Percentiles rank a stretch among this genome's conserved stretches.
phyloP scores from a whole-genome alignment of 2,329 filamentous ascomycete species.

The Helotiales sp. region DNA sequence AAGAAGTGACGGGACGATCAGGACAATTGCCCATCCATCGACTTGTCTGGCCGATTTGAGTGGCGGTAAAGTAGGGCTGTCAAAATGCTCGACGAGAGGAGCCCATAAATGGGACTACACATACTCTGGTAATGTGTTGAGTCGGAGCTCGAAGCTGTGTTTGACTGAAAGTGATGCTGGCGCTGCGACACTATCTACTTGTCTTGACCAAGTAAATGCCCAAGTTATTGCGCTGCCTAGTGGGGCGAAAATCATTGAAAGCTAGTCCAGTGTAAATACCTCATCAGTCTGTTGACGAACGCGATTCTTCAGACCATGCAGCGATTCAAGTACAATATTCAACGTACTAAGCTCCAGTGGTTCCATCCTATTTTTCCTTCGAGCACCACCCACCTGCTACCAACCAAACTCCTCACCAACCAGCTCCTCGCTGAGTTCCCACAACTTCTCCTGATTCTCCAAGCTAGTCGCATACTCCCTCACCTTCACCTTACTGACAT shows the following conservation, averaged over 20 bases:
- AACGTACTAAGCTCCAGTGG: too few relatives aligned
- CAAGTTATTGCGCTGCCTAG: conserved; percentile 54
- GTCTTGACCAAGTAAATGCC: conserved; percentile 47
- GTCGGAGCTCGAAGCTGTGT: conserved; percentile 43
- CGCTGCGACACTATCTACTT: conserved; percentile 40
- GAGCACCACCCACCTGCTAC: neutral
- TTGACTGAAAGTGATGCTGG: conserved; percentile 46
- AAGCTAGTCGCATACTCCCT: conserved; percentile 1
- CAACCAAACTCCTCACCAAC: conserved; percentile 30
- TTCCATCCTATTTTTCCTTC: too few relatives aligned
- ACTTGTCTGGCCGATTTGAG: conserved; percentile 49
- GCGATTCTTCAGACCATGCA: too few relatives aligned
- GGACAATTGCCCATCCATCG: conserved; percentile 44
- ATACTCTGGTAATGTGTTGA: conserved; percentile 51
- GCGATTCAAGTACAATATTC: too few relatives aligned
- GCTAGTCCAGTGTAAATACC: too few relatives aligned
- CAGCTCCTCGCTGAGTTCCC: conserved; percentile 29
- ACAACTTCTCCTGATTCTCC: conserved; percentile 26
- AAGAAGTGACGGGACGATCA: conserved; percentile 44
- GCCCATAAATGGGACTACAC: conserved; percentile 51
- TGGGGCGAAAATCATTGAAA: conserved; percentile 44
- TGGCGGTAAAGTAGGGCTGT: conserved; percentile 37
- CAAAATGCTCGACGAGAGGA: conserved; percentile 44
- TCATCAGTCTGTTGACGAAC: too few relatives aligned
- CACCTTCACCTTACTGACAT: conserved; percentile 10